A percentile compares a stretch with the other conserved stretches of the same genome.
Evolutionary conservation across 768 basidiomycete species (phyloP).

Genomic region (Suillus sp.): DNA sequence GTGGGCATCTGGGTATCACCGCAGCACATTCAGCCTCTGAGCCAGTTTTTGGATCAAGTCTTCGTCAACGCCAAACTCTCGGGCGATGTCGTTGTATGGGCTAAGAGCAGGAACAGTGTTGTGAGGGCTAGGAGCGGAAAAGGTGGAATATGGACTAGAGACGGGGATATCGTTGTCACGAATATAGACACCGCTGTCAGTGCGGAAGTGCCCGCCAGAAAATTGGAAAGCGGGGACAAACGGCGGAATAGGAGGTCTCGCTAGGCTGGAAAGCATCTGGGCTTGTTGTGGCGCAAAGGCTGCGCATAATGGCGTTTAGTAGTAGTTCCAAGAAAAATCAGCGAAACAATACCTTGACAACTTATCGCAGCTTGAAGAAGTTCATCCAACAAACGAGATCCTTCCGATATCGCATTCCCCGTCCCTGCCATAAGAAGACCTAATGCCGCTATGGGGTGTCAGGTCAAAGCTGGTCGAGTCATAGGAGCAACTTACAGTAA

Average conservation of each 20-base stretch:
- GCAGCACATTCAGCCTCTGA: constrained; percentile 47
- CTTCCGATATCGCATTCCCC: background rate
- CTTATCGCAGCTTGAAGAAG: constrained; percentile 48
- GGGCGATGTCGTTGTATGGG: constrained; percentile 58
- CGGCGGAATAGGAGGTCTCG: background rate
- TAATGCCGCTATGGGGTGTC: constrained; percentile 48
- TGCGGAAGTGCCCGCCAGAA: background rate
- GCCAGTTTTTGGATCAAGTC: constrained; percentile 67
- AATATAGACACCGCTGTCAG: background rate
- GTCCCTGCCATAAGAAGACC: constrained; percentile 55
- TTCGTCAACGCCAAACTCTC: constrained; percentile 74
- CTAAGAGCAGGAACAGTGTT: constrained; percentile 13
- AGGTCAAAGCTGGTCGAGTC: constrained; percentile 21
- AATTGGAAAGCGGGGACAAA: background rate
- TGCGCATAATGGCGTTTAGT: constrained; percentile 28
- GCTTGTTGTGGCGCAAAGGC: constrained; percentile 68
- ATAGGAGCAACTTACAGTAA: constrained; percentile 27
- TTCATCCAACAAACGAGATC: constrained; percentile 44
- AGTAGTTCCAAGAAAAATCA: constrained; percentile 1
- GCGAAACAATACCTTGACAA: constrained; percentile 53
- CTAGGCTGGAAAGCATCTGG: constrained; percentile 39
- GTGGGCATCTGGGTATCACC: constrained; percentile 18
- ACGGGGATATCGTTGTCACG: background rate
- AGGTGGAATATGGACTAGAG: background rate
- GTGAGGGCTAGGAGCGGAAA: background rate